Evolutionary conservation across 2,329 filamentous ascomycete genomes (phyloP), one percentile per base, ranked within the genome.

Genomic region (Paecilomyces formosus): DNA sequence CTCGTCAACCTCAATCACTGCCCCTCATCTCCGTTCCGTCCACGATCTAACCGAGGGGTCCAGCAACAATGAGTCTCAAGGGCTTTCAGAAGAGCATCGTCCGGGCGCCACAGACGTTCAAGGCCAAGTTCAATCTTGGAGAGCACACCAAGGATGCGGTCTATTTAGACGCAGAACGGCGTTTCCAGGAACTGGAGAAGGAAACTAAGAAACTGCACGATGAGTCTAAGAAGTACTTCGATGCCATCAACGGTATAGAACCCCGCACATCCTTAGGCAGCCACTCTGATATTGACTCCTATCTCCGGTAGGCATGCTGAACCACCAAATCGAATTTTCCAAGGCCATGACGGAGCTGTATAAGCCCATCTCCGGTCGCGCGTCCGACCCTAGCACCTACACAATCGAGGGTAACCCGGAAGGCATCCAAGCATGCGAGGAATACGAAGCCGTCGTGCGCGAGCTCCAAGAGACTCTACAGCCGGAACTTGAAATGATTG

Each of bases 181-280:
- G 94, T 54, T 99, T 97, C 73, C 82, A 91, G 64, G 94, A 99
- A 78, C 84, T 99, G 63, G 94, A 99, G 77, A 88, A 81, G 64
- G 92, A 99, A 79, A 97, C 94, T 35, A 97, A 97, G 82, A 93
- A 89, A 76, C 86, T 97, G 30, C 93, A 97, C 77, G 91, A 96
- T 79, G 93, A 97, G 77, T 96, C 91, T 58, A 89, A 92, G 75
- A 97, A 96, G 79, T 99, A 99, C 76, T 97, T 96, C 69, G 87
- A 96, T 57, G 90, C 94, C 72, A 97, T 99, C 79, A 97, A 97
- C 78, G 90, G 84, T 86, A 72, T 61, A 72, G 69, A 58, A n/a
- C 8, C 13, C 49, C 22, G 12, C 28, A 11, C 15, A 24, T 15
- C 9, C 3, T 13, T 18, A 24, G 9, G 21, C 51, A 24, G 53